Percentiles rank a stretch among this genome's conserved stretches.
phyloP scores from a whole-genome alignment of 2,329 filamentous ascomycete genomes.

The Phyllachora maydis region DNA sequence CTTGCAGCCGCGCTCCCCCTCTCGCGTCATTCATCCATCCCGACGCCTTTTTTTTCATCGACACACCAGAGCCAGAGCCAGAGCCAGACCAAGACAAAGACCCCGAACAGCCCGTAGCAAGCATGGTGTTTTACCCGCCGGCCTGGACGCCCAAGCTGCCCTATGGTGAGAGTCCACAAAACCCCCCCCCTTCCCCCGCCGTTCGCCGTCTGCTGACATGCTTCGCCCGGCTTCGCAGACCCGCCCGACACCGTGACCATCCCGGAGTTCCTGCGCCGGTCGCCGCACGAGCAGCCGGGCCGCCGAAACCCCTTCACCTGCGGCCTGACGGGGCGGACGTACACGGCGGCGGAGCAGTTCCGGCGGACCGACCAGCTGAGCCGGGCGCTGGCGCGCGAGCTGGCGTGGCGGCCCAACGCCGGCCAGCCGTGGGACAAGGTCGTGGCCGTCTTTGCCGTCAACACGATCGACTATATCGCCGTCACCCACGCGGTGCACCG shows the following conservation, averaged over 20 bases:
- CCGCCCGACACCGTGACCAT: constrained; percentile 57
- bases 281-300: constrained; percentile 49
- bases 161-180: constrained; percentile 19
- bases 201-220: background rate
- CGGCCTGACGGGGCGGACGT: constrained; percentile 49
- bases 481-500: constrained; percentile 56
- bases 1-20: too few species aligned
- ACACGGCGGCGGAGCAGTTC: constrained; percentile 39
- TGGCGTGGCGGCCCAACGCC: constrained; percentile 48
- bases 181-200: constrained; percentile 2
- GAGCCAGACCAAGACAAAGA: background rate
- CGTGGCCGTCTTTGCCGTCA: constrained; percentile 55
- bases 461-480: constrained; percentile 61
- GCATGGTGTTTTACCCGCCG: constrained; percentile 40
- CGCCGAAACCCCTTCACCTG: constrained; percentile 57
- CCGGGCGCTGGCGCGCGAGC: constrained; percentile 45
- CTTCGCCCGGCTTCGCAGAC: constrained; percentile 13
- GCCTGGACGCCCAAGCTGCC: constrained; percentile 39
- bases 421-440: constrained; percentile 71
- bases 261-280: constrained; percentile 60
- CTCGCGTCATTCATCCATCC: too few species aligned
- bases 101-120: constrained; percentile 1
- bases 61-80: too few species aligned
- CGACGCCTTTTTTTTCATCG: too few species aligned
- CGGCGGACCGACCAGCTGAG: constrained; percentile 47